Evolutionary conservation across 2,329 filamentous ascomycete species (phyloP).

Genomic region (Seiridium cupressi): DNA sequence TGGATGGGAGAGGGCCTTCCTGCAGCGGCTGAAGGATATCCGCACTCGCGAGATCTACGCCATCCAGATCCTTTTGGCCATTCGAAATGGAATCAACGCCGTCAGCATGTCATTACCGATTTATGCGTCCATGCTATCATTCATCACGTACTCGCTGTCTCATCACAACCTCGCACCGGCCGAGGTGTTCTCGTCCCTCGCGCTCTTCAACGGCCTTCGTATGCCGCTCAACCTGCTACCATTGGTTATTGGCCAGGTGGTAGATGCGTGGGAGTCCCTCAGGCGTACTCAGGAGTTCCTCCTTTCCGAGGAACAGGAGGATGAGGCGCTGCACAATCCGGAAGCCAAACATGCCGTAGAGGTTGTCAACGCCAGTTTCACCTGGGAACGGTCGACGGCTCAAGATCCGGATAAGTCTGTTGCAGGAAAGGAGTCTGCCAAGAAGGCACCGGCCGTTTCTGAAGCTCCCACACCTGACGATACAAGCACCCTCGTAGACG

Average conservation of each 20-base stretch:
- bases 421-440: conserved; percentile 28
- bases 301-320: conserved; percentile 77
- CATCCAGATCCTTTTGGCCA: conserved; percentile 81
- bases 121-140: conserved; percentile 92
- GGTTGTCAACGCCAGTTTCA: conserved; percentile 73
- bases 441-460: conserved; percentile 21
- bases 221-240: conserved; percentile 89
- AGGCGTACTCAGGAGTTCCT: conserved; percentile 86
- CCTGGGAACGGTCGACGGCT: conserved; percentile 73
- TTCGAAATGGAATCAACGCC: conserved; percentile 82
- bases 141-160: conserved; percentile 75
- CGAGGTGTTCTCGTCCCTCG: conserved; percentile 86
- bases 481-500: conserved; percentile 55
- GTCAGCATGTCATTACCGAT: conserved; percentile 84
- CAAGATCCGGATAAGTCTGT: conserved; percentile 51
- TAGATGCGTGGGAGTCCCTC: conserved; percentile 84
- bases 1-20: conserved; percentile 88
- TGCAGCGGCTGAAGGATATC: conserved; percentile 72
- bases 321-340: conserved; percentile 57
- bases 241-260: conserved; percentile 82
- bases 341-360: conserved; percentile 69
- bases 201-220: conserved; percentile 87
- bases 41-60: conserved; percentile 73
- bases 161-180: conserved; percentile 71
- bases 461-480: conserved; percentile 44